These are phyloP conservation scores for Acidiella bohemica DNA, from an alignment of 495 filamentous ascomycete species.

Conservation along the genomic window DNA sequence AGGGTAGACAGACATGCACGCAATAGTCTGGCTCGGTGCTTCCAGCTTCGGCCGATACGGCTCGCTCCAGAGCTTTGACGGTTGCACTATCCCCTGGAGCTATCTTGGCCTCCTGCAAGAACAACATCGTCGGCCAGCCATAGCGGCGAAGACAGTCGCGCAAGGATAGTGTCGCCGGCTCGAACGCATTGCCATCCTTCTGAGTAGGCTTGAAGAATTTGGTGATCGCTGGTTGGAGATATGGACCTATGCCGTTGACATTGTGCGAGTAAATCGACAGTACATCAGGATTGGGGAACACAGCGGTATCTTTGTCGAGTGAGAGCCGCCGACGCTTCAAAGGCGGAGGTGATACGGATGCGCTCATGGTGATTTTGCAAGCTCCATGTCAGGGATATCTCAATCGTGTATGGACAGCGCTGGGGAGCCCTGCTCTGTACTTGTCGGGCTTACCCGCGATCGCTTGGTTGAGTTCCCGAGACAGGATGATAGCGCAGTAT, in stretches of 20 bases:
- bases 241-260: slow-evolving; percentile 37
- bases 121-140: slow-evolving; percentile 35
- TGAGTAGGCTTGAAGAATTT: slow-evolving; percentile 28
- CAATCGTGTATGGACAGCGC: no score
- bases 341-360: slow-evolving; percentile 6
- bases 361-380: not conserved
- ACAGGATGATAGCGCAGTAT: no score
- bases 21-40: slow-evolving; percentile 28
- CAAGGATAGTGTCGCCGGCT: slow-evolving; percentile 22
- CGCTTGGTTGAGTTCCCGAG: no score
- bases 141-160: slow-evolving; percentile 35
- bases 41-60: slow-evolving; percentile 20
- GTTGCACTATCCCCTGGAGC: slow-evolving; percentile 25
- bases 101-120: slow-evolving; percentile 43
- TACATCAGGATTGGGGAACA: no score
- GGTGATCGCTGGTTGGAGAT: slow-evolving; percentile 32
- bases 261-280: slow-evolving; percentile 36
- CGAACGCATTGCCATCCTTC: not conserved
- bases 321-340: slow-evolving; percentile 7
- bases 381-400: no score
- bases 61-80: slow-evolving; percentile 25
- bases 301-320: no score
- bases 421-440: no score
- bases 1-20: slow-evolving; percentile 32
- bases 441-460: no score